Evolutionary conservation across 495 filamentous ascomycete genomes (phyloP).

Genomic region (Penicillium cinerascens): DNA sequence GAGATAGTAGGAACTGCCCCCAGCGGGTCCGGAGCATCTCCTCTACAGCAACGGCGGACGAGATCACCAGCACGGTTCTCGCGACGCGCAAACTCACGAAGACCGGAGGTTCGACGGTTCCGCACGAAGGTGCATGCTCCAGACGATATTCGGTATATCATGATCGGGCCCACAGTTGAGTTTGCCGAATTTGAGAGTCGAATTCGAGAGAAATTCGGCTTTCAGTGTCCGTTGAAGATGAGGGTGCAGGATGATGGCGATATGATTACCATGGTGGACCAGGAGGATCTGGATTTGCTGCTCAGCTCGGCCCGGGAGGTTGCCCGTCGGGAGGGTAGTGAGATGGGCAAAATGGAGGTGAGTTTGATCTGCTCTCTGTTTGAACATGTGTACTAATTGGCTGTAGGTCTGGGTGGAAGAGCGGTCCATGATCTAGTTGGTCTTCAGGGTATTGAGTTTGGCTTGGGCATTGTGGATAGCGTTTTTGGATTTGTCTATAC

Average conservation of each 20-base stretch:
- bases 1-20: constrained; percentile 62
- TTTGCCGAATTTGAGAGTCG: constrained; percentile 72
- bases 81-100: constrained; percentile 28
- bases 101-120: constrained; percentile 56
- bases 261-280: constrained; percentile 94
- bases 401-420: constrained; percentile 67
- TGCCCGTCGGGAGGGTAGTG: constrained; percentile 69
- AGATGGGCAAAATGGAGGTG: constrained; percentile 96
- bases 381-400: constrained; percentile 7
- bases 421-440: constrained; percentile 20
- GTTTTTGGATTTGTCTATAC: constrained; percentile 23
- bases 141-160: constrained; percentile 92
- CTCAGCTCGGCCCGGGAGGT: constrained; percentile 61
- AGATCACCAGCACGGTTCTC: constrained; percentile 30
- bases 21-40: neutral
- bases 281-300: constrained; percentile 90
- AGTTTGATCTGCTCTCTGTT: constrained; percentile 30
- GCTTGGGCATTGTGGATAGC: constrained; percentile 9
- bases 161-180: constrained; percentile 69
- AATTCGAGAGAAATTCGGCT: constrained; percentile 80
- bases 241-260: constrained; percentile 85
- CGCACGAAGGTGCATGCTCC: constrained; percentile 82
- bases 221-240: constrained; percentile 69
- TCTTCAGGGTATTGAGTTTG: too few species aligned
- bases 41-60: constrained; percentile 20